phyloP scores from a whole-genome alignment of 148 eudicot species.

The Amaranthus palmeri region DNA sequence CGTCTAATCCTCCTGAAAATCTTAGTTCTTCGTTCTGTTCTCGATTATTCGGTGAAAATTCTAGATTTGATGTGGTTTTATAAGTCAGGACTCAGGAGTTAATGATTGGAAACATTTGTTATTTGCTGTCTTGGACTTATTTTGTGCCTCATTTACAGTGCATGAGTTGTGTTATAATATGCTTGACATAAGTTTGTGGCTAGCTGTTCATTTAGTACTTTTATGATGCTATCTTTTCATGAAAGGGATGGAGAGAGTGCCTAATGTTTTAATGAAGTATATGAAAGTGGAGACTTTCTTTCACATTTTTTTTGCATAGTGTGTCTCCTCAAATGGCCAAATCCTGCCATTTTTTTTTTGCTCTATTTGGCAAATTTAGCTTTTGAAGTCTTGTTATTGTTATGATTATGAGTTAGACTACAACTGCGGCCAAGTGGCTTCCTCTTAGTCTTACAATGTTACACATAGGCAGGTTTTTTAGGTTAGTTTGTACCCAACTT shows the following conservation, averaged over 20 bases:
- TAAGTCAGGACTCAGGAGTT: too few species aligned
- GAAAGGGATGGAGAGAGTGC: background rate
- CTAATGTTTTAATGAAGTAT: background rate
- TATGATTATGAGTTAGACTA: too few species aligned
- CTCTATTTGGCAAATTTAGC: too few species aligned
- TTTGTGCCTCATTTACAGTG: background rate
- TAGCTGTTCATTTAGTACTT: background rate
- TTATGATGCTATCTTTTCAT: background rate
- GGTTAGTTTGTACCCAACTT: too few species aligned
- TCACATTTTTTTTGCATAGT: background rate
- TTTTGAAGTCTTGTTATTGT: too few species aligned
- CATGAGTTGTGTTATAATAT: background rate
- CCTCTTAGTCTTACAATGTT: too few species aligned
- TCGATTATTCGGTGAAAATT: background rate
- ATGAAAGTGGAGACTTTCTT: background rate
- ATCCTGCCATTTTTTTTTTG: too few species aligned
- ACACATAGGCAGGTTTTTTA: too few species aligned
- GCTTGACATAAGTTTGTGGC: background rate
- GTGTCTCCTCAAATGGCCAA: too few species aligned
- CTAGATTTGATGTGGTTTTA: too few species aligned
- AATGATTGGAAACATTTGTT: background rate
- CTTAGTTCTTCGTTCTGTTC: background rate
- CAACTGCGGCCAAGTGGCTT: too few species aligned
- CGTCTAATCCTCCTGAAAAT: too few species aligned
- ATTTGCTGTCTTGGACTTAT: background rate